Conservation (phyloP, 805 yeast genomes). For the Kluyveromyces nonfermentans region DNA sequence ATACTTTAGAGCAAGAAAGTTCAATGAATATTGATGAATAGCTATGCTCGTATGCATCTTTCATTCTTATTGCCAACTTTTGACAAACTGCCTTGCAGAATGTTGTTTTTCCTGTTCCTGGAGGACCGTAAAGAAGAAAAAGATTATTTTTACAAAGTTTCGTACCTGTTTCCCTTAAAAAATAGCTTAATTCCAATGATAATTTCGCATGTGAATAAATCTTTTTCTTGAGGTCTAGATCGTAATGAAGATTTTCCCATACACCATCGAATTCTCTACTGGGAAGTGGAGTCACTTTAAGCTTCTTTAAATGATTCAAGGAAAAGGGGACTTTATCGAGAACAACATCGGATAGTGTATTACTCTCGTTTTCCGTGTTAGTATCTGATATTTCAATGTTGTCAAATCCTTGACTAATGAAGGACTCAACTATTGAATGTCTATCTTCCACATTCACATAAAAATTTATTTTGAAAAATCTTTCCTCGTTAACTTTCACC, state of each 20-base stretch:
- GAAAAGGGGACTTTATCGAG: constrained; percentile 9
- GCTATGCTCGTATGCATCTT: not conserved
- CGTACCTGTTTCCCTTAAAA: not conserved
- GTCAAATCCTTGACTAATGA: constrained; percentile 3
- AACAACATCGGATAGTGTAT: constrained; percentile 17
- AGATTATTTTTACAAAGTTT: constrained; percentile 20
- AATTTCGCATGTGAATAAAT: constrained; percentile 28
- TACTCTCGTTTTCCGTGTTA: constrained; percentile 3
- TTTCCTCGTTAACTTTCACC: not conserved
- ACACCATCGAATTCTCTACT: constrained; percentile 22
- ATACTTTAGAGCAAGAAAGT: constrained; percentile 34
- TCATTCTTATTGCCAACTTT: constrained; percentile 29
- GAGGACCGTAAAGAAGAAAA: constrained; percentile 34
- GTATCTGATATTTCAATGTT: not conserved
- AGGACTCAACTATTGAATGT: not conserved
- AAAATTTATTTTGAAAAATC: not conserved
- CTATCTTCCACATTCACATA: constrained; percentile 1
- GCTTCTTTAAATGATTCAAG: constrained; percentile 11
- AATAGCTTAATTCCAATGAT: constrained; percentile 19
- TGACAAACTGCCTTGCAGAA: constrained; percentile 34
- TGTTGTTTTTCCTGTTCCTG: constrained; percentile 41
- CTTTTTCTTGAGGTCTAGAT: constrained; percentile 23
- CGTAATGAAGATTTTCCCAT: constrained; percentile 32
- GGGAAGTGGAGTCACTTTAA: constrained; percentile 23
- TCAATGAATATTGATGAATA: constrained; percentile 31